Percentiles rank a stretch among this genome's conserved stretches.
These are phyloP conservation scores for Diplocarpon rosae DNA, from an alignment of 2,329 filamentous ascomycete species.

Conservation along the genomic window DNA sequence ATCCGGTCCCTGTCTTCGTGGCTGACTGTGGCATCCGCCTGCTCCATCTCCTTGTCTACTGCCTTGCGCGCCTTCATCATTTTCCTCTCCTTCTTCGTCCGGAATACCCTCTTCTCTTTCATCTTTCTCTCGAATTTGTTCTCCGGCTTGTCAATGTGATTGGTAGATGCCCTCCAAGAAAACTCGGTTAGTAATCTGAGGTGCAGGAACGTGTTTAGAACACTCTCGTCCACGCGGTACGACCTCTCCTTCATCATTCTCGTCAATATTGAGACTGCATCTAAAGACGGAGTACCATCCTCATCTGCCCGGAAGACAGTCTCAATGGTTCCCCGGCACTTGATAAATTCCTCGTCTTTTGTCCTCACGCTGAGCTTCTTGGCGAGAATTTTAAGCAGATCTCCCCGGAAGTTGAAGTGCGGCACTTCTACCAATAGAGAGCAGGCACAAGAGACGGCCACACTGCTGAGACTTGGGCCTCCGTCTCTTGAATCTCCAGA, in stretches of 20 bases:
- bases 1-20: slow-evolving; percentile 89
- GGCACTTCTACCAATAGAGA: slow-evolving; percentile 70
- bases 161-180: slow-evolving; percentile 68
- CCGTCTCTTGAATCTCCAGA: slow-evolving; percentile 29
- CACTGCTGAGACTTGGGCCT: slow-evolving; percentile 47
- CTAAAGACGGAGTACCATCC: slow-evolving; percentile 77
- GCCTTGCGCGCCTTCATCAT: slow-evolving; percentile 72
- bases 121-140: slow-evolving; percentile 41
- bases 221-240: slow-evolving; percentile 72
- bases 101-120: slow-evolving; percentile 71
- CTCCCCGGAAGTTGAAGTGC: slow-evolving; percentile 92
- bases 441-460: slow-evolving; percentile 81
- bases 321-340: slow-evolving; percentile 69
- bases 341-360: slow-evolving; percentile 63
- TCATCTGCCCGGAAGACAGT: slow-evolving; percentile 78
- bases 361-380: slow-evolving; percentile 66
- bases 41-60: slow-evolving; percentile 84
- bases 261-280: slow-evolving; percentile 71
- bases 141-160: slow-evolving; percentile 52
- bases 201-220: slow-evolving; percentile 84
- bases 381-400: slow-evolving; percentile 79
- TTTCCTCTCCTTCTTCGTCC: slow-evolving; percentile 83
- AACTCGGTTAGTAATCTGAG: slow-evolving; percentile 84
- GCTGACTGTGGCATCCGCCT: slow-evolving; percentile 81
- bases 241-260: slow-evolving; percentile 93